phyloP scores from a whole-genome alignment of 139 green algal species.

The Chlamydomonas asymmetrica region DNA sequence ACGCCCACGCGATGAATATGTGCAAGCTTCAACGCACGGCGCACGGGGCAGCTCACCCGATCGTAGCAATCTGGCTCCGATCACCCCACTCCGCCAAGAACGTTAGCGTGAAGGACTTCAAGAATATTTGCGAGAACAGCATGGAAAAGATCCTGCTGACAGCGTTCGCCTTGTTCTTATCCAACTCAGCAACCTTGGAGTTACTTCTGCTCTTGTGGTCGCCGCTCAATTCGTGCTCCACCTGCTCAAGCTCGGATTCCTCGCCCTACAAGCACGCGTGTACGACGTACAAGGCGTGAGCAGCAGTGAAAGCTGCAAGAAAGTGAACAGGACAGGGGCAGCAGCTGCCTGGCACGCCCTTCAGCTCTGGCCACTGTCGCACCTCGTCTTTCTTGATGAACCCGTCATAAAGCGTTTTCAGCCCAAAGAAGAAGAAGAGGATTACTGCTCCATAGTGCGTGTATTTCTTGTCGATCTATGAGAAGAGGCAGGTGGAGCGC shows the following conservation, averaged over 20 bases:
- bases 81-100: slow-evolving; percentile 99
- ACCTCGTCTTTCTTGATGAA: slow-evolving; percentile 47
- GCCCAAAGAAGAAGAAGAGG: slow-evolving; percentile 92
- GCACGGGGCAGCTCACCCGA: slow-evolving; percentile 61
- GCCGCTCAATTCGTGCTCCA: slow-evolving; percentile 62
- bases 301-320: not conserved
- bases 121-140: slow-evolving; percentile 84
- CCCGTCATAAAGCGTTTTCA: slow-evolving; percentile 78
- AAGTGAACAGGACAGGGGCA: not conserved
- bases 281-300: too few relatives aligned
- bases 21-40: not conserved
- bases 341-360: not conserved
- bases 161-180: slow-evolving; percentile 35
- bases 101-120: slow-evolving; percentile 95
- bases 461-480: slow-evolving; percentile 81
- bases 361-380: slow-evolving; percentile 19
- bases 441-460: slow-evolving; percentile 84
- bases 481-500: not conserved
- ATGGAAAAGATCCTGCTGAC: slow-evolving; percentile 44
- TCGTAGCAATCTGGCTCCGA: slow-evolving; percentile 94
- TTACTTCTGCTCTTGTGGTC: slow-evolving; percentile 5
- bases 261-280: too few relatives aligned
- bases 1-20: not conserved
- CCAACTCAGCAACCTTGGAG: slow-evolving; percentile 16
- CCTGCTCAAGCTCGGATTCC: slow-evolving; percentile 73